A percentile compares a stretch with the other conserved stretches of the same genome.
Conservation (phyloP, 2,329 filamentous ascomycete genomes). For the Alternaria alternata region DNA sequence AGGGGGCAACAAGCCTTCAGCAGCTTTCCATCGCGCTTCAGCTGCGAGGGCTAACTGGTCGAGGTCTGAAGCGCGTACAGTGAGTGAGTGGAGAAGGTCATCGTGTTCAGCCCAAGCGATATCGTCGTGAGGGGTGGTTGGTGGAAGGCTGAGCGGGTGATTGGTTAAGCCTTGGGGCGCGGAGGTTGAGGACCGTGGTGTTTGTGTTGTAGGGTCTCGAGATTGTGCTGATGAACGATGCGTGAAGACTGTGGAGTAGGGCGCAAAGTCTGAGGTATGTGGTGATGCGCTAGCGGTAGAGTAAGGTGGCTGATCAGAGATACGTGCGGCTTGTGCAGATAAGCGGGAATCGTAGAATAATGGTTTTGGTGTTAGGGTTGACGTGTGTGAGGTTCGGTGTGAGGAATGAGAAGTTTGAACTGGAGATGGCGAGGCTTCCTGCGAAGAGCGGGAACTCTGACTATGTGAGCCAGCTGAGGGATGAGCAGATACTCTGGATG, state of each 20-base stretch:
- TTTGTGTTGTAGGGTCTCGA: neutral
- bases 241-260: neutral
- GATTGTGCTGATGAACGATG: neutral
- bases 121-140: neutral
- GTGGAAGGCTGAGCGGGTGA: neutral
- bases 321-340: neutral
- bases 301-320: neutral
- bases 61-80: neutral
- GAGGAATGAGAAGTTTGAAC: neutral
- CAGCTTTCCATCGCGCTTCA: constrained; percentile 6
- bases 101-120: constrained; percentile 1
- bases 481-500: neutral
- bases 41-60: neutral
- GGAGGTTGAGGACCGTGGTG: constrained; percentile 1
- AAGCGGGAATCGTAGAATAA: neutral
- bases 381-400: neutral
- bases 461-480: neutral
- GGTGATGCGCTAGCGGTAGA: neutral
- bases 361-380: neutral
- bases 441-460: neutral
- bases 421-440: neutral
- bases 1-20: neutral
- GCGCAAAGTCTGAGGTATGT: neutral
- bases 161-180: neutral
- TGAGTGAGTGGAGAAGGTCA: neutral